Evolutionary conservation across 148 eudicot genomes (phyloP).

Genomic region (Dianthus caryophyllus): DNA sequence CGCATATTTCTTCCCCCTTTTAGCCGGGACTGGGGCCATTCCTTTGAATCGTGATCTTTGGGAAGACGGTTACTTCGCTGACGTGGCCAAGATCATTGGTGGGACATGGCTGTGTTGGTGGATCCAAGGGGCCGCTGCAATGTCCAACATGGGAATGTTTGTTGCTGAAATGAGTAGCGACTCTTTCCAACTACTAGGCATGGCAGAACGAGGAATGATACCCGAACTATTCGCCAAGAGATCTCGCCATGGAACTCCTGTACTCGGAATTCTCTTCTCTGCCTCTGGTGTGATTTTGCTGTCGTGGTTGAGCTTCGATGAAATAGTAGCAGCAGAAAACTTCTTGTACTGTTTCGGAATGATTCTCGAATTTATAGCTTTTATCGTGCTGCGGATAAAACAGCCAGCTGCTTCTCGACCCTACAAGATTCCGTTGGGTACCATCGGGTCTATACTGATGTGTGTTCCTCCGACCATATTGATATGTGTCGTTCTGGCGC

Average conservation of each 20-base stretch:
- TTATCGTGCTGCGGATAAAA: constrained; percentile 29
- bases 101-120: constrained; percentile 70
- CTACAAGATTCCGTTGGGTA: constrained; percentile 54
- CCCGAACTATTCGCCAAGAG: constrained; percentile 43
- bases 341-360: constrained; percentile 64
- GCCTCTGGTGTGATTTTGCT: constrained; percentile 59
- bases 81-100: constrained; percentile 50
- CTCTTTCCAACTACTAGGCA: constrained; percentile 46
- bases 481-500: constrained; percentile 51
- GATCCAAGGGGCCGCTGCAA: constrained; percentile 64
- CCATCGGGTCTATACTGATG: constrained; percentile 41
- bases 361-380: constrained; percentile 57
- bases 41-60: constrained; percentile 42
- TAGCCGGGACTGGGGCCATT: constrained; percentile 60
- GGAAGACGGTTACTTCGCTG: constrained; percentile 66
- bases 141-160: constrained; percentile 76
- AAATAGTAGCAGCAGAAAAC: constrained; percentile 62
- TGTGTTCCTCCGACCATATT: constrained; percentile 50
- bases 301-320: constrained; percentile 63
- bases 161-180: constrained; percentile 62
- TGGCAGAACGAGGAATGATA: constrained; percentile 52
- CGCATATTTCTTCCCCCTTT: constrained; percentile 56
- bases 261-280: constrained; percentile 51
- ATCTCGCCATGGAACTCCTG: constrained; percentile 56
- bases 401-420: constrained; percentile 45